phyloP scores from a whole-genome alignment of 768 basidiomycete species.

The Aureoboletus auriporus region DNA sequence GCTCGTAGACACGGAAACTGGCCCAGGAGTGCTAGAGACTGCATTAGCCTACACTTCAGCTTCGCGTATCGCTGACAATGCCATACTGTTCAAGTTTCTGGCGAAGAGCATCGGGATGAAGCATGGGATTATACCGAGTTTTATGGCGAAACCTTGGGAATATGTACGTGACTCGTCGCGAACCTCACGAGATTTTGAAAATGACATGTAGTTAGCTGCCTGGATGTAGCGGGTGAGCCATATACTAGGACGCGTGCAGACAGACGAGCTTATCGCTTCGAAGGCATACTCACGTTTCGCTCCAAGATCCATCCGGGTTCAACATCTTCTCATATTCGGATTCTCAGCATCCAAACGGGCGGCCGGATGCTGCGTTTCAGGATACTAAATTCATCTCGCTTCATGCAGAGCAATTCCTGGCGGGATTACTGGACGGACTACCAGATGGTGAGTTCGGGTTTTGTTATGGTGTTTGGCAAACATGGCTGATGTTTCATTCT shows the following conservation, averaged over 20 bases:
- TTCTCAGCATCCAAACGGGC: conserved; percentile 55
- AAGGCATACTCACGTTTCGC: conserved; percentile 90
- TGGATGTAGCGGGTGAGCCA: conserved; percentile 83
- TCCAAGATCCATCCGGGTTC: conserved; percentile 61
- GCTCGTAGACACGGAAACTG: conserved; percentile 81
- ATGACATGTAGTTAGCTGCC: conserved; percentile 57
- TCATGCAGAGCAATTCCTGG: conserved; percentile 89
- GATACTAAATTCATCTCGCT: conserved; percentile 85
- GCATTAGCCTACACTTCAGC: conserved; percentile 83
- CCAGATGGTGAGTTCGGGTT: conserved; percentile 62
- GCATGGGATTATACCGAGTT: conserved; percentile 85
- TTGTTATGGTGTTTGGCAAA: not conserved
- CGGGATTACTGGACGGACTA: conserved; percentile 85
- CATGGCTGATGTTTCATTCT: not conserved
- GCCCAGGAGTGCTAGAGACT: conserved; percentile 84
- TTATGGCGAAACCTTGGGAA: conserved; percentile 98
- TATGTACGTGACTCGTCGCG: conserved; percentile 50
- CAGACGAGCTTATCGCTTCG: conserved; percentile 1
- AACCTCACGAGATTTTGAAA: conserved; percentile 1
- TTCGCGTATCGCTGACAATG: conserved; percentile 84
- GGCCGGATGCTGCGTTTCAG: conserved; percentile 66
- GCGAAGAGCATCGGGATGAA: conserved; percentile 92
- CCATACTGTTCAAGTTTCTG: conserved; percentile 86
- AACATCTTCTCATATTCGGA: conserved; percentile 79
- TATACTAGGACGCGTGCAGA: conserved; percentile 7